Base-by-base conservation (phyloP, 2,329 filamentous ascomycete species). In the Exophiala sp. region DNA sequence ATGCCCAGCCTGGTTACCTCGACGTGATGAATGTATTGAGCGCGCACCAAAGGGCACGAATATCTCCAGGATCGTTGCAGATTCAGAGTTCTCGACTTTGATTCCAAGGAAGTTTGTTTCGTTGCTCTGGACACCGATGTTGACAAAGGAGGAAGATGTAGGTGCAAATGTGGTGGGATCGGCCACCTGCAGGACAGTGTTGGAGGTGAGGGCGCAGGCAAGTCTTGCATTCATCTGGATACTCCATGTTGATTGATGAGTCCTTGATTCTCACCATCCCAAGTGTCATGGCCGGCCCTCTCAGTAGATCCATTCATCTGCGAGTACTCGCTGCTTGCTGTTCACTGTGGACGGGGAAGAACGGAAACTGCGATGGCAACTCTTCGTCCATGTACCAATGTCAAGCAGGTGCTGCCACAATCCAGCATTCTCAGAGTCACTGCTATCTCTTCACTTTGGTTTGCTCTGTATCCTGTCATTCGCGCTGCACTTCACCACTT, bases 341-440 rank as follows among this genome's bases (percentile, higher is more conserved):
- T 37, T 37, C 34, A 19, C 9, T 16, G 18, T 18, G 34, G 3
- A 18, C 14, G n/a, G 18, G 18, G 14, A 37, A 13, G 34, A 29
- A 21, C 40, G 48, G 52, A 47, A 50, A 19, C 38, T 37, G 44
- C 52, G 45, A 52, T 51, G 45, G 45, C 41, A 40, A 29, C 37
- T 40, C 32, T 35, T 41, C 41, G 48, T 18, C 30, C 42, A 11
- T 47, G 43, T 40, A 27, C 48, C 21, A 46, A 30, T 18, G 45
- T 52, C 18, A 48, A 44, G 44, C 48, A 55, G 37, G 48, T 49
- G 45, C 48, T 49, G 40, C 46, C 45, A n/a, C 29, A 41, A 29
- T 48, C 45, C 22, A 35, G 18, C 48, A 34, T 45, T 35, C 37
- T 40, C 19, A 27, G 43, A 40, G 27, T 6, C 35, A 24, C 24